Percentiles rank a stretch among this genome's conserved stretches.
These are phyloP conservation scores for Xylariaceae sp. DNA, from an alignment of 2,329 filamentous ascomycete genomes.

Conservation along the genomic window DNA sequence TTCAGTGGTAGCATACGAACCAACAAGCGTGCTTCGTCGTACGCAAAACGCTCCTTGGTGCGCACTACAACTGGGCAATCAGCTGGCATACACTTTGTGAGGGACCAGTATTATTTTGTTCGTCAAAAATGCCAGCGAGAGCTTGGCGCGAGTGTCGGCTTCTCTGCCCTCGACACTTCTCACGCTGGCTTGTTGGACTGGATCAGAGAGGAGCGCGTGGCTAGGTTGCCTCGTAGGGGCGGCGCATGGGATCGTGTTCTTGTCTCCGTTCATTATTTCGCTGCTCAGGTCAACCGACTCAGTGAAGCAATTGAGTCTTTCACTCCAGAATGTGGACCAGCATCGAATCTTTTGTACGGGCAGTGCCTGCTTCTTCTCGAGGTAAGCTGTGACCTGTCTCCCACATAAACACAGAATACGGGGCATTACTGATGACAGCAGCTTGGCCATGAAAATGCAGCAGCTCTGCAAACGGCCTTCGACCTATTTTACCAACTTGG, in stretches of 20 bases:
- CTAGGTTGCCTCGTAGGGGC: constrained; percentile 14
- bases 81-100: constrained; percentile 7
- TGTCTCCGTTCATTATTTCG: constrained; percentile 14
- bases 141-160: constrained; percentile 12
- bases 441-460: constrained; percentile 17
- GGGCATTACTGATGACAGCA: not conserved
- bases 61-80: constrained; percentile 6
- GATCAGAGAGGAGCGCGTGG: constrained; percentile 16
- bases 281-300: constrained; percentile 15
- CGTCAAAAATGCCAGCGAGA: constrained; percentile 16
- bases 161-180: constrained; percentile 14
- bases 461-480: constrained; percentile 15
- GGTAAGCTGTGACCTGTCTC: constrained; percentile 4
- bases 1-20: constrained; percentile 8
- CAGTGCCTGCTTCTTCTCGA: constrained; percentile 17
- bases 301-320: constrained; percentile 17
- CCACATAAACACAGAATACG: not conserved
- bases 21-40: constrained; percentile 4
- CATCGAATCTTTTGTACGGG: constrained; percentile 17
- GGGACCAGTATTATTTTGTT: constrained; percentile 14
- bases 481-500: constrained; percentile 19
- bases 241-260: constrained; percentile 17
- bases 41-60: constrained; percentile 8
- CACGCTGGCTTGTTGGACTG: constrained; percentile 14
- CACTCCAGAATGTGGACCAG: constrained; percentile 12